Evolutionary conservation across 2,329 filamentous ascomycete genomes (phyloP).

Genomic region (Curvularia hawaiiensis): DNA sequence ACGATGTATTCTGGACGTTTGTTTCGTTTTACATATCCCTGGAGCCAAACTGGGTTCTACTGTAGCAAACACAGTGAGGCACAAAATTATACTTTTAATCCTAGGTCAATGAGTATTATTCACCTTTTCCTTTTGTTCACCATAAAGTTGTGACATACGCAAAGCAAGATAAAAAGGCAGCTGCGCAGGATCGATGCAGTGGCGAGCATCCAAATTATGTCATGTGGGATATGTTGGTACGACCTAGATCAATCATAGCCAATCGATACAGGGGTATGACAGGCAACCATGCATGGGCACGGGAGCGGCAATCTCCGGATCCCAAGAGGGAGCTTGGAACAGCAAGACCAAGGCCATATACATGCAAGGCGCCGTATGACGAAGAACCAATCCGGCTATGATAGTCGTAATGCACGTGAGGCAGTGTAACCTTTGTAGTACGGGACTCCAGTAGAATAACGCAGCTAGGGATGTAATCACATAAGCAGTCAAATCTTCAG

Average conservation of each 20-base stretch:
- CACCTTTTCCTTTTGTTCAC: neutral
- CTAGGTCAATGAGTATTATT: neutral
- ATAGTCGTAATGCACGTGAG: neutral
- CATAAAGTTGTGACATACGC: neutral
- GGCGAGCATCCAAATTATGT: neutral
- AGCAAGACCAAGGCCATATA: neutral
- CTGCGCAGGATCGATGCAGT: constrained; percentile 7
- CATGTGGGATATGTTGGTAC: neutral
- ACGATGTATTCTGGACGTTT: neutral
- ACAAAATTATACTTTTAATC: neutral
- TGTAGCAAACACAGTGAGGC: neutral
- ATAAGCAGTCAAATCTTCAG: neutral
- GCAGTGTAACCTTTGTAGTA: neutral
- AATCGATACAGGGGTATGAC: neutral
- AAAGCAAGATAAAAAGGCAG: neutral
- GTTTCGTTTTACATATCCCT: neutral
- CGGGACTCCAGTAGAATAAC: neutral
- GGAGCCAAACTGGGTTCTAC: neutral
- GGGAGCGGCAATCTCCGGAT: neutral
- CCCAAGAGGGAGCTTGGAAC: neutral
- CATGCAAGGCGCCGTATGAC: neutral
- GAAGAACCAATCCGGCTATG: neutral
- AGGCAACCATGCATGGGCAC: constrained; percentile 1
- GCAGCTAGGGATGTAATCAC: neutral
- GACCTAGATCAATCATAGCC: neutral